phyloP scores from a whole-genome alignment of 2,329 filamentous ascomycete species.

The Fusarium newnesense region DNA sequence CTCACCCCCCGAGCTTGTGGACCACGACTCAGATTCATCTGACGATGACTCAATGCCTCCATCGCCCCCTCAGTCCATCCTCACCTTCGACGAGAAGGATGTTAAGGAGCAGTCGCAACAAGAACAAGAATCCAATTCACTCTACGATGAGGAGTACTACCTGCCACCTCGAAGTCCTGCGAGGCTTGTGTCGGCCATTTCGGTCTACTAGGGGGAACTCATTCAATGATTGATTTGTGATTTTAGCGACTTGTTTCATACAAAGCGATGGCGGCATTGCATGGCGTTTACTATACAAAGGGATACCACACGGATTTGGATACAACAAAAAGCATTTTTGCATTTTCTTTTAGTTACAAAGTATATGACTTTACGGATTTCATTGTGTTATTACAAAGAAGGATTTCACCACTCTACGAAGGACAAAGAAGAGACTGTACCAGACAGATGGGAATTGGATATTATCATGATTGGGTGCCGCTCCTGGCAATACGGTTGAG shows the following conservation, averaged over 20 bases:
- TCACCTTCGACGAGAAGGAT: constrained; percentile 71
- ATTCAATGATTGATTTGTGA: constrained; percentile 34
- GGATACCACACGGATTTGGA: constrained; percentile 46
- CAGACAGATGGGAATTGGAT: constrained; percentile 30
- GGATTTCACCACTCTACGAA: constrained; percentile 38
- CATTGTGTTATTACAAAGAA: constrained; percentile 33
- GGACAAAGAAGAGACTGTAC: constrained; percentile 31
- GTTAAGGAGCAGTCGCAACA: constrained; percentile 54
- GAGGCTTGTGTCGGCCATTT: constrained; percentile 64
- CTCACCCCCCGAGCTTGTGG: constrained; percentile 75
- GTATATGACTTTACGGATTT: constrained; percentile 22
- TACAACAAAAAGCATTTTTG: constrained; percentile 33
- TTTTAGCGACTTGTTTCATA: constrained; percentile 42
- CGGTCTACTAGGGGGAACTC: constrained; percentile 60
- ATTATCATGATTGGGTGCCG: constrained; percentile 30
- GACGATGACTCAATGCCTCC: constrained; percentile 83
- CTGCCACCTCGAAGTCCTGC: constrained; percentile 62
- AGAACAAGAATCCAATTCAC: constrained; percentile 51
- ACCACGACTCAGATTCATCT: constrained; percentile 76
- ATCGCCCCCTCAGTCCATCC: constrained; percentile 68
- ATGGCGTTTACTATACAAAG: constrained; percentile 43
- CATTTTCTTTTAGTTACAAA: constrained; percentile 24
- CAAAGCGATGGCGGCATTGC: constrained; percentile 45
- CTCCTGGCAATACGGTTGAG: constrained; percentile 41
- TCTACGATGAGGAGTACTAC: constrained; percentile 66